Conservation (phyloP, 1,284 basidiomycete genomes). For the Fomitopsis schrenkii region DNA sequence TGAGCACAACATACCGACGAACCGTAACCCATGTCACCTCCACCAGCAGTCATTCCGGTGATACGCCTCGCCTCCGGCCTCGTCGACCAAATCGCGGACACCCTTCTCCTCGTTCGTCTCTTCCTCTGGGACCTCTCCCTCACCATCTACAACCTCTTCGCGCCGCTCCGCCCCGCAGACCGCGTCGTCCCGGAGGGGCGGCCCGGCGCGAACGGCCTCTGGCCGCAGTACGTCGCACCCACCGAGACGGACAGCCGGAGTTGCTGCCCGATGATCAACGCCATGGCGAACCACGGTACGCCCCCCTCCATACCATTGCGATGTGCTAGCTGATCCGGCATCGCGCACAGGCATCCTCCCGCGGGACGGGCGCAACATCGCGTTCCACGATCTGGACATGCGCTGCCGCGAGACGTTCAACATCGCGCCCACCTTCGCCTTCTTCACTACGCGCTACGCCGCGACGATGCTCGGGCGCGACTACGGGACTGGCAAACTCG, state of each 20-base stretch:
- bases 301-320: neutral
- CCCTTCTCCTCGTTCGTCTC: conserved; percentile 13
- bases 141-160: conserved; percentile 50
- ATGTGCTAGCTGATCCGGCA: neutral
- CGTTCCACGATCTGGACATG: conserved; percentile 51
- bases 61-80: conserved; percentile 14
- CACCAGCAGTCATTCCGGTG: conserved; percentile 10
- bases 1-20: too few species aligned
- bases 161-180: conserved; percentile 44
- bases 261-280: conserved; percentile 69
- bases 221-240: conserved; percentile 63
- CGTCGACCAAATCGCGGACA: conserved; percentile 9
- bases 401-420: conserved; percentile 58
- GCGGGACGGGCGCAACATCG: conserved; percentile 60
- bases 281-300: conserved; percentile 70
- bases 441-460: conserved; percentile 54
- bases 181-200: conserved; percentile 52
- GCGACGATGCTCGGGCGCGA: conserved; percentile 53
- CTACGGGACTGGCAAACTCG: conserved; percentile 55
- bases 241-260: conserved; percentile 60
- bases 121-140: conserved; percentile 42
- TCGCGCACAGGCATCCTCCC: conserved; percentile 57
- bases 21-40: conserved; percentile 6
- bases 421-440: conserved; percentile 63
- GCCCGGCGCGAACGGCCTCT: conserved; percentile 59